These are phyloP conservation scores for Nitzschia sp. DNA, from an alignment of 108 stramenopile genomes.

Conservation along the genomic window DNA sequence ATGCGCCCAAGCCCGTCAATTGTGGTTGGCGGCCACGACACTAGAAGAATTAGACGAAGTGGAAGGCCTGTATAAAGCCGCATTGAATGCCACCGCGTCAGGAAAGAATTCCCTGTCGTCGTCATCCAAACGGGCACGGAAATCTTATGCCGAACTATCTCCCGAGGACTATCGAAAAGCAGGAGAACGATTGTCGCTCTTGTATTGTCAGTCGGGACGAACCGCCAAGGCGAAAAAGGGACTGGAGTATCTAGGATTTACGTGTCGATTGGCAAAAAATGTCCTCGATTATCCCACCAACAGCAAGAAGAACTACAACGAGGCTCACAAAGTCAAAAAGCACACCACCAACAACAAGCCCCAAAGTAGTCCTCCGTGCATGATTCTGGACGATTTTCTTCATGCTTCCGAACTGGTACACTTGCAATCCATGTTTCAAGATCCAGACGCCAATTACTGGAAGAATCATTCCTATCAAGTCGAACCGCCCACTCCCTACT, in stretches of 20 bases:
- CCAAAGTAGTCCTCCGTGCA: slow-evolving; percentile 50
- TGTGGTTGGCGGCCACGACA: slow-evolving; percentile 32
- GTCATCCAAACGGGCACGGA: slow-evolving; percentile 21
- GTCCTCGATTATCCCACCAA: slow-evolving; percentile 66
- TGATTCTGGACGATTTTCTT: slow-evolving; percentile 69
- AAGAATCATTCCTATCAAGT: slow-evolving; percentile 64
- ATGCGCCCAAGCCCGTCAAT: slow-evolving; percentile 13
- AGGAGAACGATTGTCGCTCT: slow-evolving; percentile 61
- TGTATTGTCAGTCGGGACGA: slow-evolving; percentile 73
- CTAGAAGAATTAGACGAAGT: slow-evolving; percentile 56
- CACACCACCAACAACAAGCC: slow-evolving; percentile 5
- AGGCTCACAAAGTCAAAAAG: slow-evolving; percentile 1
- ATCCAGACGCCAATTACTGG: slow-evolving; percentile 67
- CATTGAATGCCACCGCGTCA: slow-evolving; percentile 32
- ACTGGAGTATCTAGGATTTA: slow-evolving; percentile 59
- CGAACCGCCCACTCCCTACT: slow-evolving; percentile 82
- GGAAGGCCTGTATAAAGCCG: slow-evolving; percentile 50
- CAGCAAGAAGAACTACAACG: background rate
- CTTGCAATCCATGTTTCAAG: slow-evolving; percentile 55
- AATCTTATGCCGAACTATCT: slow-evolving; percentile 39
- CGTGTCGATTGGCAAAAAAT: slow-evolving; percentile 61
- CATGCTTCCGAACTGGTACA: slow-evolving; percentile 42
- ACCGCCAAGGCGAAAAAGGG: slow-evolving; percentile 54
- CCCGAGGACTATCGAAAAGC: slow-evolving; percentile 47
- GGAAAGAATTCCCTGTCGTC: background rate